Evolutionary conservation across 2,329 filamentous ascomycete genomes (phyloP).

Genomic region (Paracoccidioides brasiliensis): DNA sequence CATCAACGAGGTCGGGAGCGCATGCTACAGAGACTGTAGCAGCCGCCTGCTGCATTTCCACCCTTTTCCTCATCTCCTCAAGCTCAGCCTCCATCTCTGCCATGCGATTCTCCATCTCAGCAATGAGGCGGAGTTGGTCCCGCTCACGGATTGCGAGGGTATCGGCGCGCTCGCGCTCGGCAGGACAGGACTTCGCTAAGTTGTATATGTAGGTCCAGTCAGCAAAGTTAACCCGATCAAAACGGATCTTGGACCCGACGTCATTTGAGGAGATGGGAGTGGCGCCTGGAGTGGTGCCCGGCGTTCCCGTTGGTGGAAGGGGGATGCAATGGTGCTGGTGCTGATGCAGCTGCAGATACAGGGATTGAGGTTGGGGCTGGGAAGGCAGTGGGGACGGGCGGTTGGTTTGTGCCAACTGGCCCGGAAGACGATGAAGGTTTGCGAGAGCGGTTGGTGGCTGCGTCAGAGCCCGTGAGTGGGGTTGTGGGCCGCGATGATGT

Average conservation of each 20-base stretch:
- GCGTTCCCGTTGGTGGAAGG: background rate
- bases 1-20: background rate
- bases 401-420: background rate
- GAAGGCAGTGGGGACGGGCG: background rate
- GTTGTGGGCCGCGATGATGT: background rate
- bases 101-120: conserved; percentile 8
- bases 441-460: background rate
- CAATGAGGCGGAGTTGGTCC: background rate
- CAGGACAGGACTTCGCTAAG: background rate
- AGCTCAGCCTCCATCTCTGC: conserved; percentile 13
- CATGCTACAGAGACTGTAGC: background rate
- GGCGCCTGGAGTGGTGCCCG: background rate
- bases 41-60: conserved; percentile 9
- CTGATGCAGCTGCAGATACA: background rate
- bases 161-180: background rate
- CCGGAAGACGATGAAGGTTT: background rate
- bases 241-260: background rate
- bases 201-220: conserved; percentile 1
- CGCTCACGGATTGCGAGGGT: background rate
- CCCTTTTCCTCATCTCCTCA: conserved; percentile 6
- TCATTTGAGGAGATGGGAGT: background rate
- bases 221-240: background rate
- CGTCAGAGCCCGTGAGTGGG: background rate
- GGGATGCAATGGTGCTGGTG: background rate
- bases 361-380: background rate